Base-by-base conservation (phyloP, 495 filamentous ascomycete genomes). In the Neurospora cerealis region DNA sequence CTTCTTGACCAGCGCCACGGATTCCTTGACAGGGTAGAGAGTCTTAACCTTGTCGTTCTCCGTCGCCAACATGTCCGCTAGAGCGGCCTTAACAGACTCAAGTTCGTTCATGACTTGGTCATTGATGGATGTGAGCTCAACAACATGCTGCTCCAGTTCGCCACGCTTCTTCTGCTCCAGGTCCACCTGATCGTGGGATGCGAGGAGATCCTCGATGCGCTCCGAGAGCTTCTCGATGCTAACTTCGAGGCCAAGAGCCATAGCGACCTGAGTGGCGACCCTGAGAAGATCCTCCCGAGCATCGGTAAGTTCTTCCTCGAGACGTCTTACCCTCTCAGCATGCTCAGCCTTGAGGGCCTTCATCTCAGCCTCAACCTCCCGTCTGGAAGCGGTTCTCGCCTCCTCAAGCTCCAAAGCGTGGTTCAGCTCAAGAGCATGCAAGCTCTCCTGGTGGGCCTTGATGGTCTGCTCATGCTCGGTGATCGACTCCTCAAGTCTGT, bases 1-100 rank as follows among this genome's bases (percentile, higher is more conserved):
- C 84, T 92, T 89, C 80, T 92, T 88, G 76, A 93, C 85, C 44
- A 90, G 86, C n/a, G 90, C 86, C 77, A 94, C 86, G 75, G 95
- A 91, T 70, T 90, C 89, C 70, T 89, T 78, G 70, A 92, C 88
- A 19, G 88, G 87, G 74, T 87, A 86, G 19, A 88, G 83, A 73
- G 86, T 85, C 82, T 90, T 86, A 9, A 81, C 69, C 69, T 72
- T 76, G 15, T 78, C 81, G 40, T 77, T 77, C 44, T 85, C 81
- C 7, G 76, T 76, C 42, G 80, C 81, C 13, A 89, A 78, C 73
- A 89, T 73, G 40, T 82, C 83, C 28, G 82, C 79, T 40, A 89
- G 72, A 13, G 83, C 81, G 24, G 77, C 78, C 76, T 86, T 85
- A 74, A 87, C 84, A 28, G 81, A 79, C 73, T 88, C 86, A 11